Evolutionary conservation across 1,284 basidiomycete genomes (phyloP), one percentile per base, ranked within the genome.

Genomic region (Cutaneotrichosporon cyanovorans): DNA sequence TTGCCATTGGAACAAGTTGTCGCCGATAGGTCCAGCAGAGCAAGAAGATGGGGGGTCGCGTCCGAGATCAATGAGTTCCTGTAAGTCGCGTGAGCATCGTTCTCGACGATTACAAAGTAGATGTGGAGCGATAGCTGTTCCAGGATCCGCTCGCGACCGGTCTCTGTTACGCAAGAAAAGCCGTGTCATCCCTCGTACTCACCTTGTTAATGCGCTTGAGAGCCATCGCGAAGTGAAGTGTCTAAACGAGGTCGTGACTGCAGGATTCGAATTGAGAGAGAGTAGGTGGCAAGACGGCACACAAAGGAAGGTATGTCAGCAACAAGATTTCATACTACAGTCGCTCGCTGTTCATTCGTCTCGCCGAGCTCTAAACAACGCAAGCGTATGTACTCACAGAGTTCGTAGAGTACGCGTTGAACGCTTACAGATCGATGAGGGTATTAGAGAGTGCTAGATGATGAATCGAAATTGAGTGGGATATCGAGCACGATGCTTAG

Each of bases 161-260:
- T n/a, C n/a, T n/a, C n/a, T n/a, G n/a, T n/a, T n/a, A n/a, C n/a
- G n/a, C n/a, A n/a, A n/a, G n/a, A n/a, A n/a, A n/a, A n/a, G n/a
- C n/a, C n/a, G n/a, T n/a, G n/a, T n/a, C n/a, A n/a, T n/a, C n/a
- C n/a, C 25, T 14, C 46, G 40, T 42, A 63, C 80, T 48, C 56
- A 90, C 91, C 85, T 93, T 95, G 85, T 91, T 93, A 78, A 96
- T 96, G 80, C 91, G 90, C 80, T 92, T 93, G 63, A 95, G 80
- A 68, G 91, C 90, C 91, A 93, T 95, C 45, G 16, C 31, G 37
- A 40, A 28, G n/a, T n/a, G n/a, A 30, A 16, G 25, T 18, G 9
- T 36, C n/a, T 21, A 18, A 32, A n/a, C 20, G 5, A 16, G 35
- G 14, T 33, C 12, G 37, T 22, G 7, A 12, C 21, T 38, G 37